Evolutionary conservation across 352 stramenopile species (phyloP), one percentile per base, ranked within the genome.

Genomic region (Globisporangium echinulatum): DNA sequence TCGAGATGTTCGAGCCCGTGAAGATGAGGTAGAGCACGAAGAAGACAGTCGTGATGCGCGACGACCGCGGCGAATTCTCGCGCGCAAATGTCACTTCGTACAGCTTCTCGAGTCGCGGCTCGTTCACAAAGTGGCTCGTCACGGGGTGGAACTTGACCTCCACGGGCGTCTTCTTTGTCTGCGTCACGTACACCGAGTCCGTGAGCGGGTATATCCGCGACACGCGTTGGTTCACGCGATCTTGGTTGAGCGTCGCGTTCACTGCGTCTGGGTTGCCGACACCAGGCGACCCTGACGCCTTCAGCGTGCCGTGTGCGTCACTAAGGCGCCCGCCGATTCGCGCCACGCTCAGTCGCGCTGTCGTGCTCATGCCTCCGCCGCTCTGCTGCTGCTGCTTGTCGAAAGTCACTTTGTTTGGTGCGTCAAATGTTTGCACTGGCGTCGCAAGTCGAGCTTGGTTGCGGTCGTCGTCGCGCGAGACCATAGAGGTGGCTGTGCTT

Each of bases 61-160:
- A 85, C 25, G 80, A 80, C 13, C 83, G 75, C 5, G 77, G 70
- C 19, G 79, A 88, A 64, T 90, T 90, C 53, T 92, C 79, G 19
- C 80, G 77, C n/a, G 80, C 83, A 64, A 90, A 90, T 0, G 82
- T 92, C 14, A 90, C 80, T 63, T 88, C 78, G 56, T 90, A 92
- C 19, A 92, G 62, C 58, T 89, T 87, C 53, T 92, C 83, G 1
- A 92, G 68, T 33, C 82, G 71, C 36, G 79, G 52, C 46, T 92
- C 79, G 58, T 87, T 87, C 47, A 88, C 50, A 48, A 92, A 92
- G 5, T 75, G 69, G 56, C 77, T 88, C 42, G 80, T 90, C 42
- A 92, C 17, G 1, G 83, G 70, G 56, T 92, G 83, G 56, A 90
- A 92, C 40, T 86, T 87, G 25, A 90, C 76, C 58, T 90, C 80